Conservation (phyloP, 2,329 filamentous ascomycete species). For the Dactylellina leptospora region DNA sequence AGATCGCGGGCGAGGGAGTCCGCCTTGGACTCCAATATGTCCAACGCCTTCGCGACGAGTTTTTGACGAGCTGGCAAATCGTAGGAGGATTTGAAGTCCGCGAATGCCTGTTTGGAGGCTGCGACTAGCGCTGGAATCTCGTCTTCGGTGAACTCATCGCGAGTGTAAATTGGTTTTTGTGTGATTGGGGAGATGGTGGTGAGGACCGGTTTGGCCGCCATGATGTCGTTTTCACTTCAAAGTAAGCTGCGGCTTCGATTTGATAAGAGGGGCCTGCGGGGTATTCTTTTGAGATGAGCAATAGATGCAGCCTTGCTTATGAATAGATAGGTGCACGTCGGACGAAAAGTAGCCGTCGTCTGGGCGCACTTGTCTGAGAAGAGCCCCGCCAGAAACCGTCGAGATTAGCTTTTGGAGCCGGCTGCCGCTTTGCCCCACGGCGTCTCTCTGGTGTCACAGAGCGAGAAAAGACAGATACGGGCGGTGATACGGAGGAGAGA, state of each 20-base stretch:
- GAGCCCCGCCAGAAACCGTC: slow-evolving; percentile 35
- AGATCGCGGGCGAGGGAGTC: slow-evolving; percentile 84
- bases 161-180: slow-evolving; percentile 81
- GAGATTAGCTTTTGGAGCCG: slow-evolving; percentile 14
- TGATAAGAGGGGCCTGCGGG: too few species aligned
- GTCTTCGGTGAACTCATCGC: slow-evolving; percentile 74
- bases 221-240: neutral
- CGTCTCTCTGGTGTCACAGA: too few species aligned
- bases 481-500: too few species aligned
- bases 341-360: slow-evolving; percentile 47
- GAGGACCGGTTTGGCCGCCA: slow-evolving; percentile 61
- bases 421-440: slow-evolving; percentile 5
- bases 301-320: neutral
- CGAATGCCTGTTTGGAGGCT: slow-evolving; percentile 77
- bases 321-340: neutral
- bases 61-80: slow-evolving; percentile 77
- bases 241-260: too few species aligned
- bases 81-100: slow-evolving; percentile 75
- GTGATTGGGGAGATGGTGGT: slow-evolving; percentile 90
- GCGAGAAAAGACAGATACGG: too few species aligned
- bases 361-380: slow-evolving; percentile 8
- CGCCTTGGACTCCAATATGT: slow-evolving; percentile 73
- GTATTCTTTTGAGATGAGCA: too few species aligned
- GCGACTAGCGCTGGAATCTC: slow-evolving; percentile 78
- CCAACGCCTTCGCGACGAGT: slow-evolving; percentile 81